These are phyloP conservation scores for Colletotrichum godetiae DNA, from an alignment of 2,329 filamentous ascomycete species.

Conservation along the genomic window DNA sequence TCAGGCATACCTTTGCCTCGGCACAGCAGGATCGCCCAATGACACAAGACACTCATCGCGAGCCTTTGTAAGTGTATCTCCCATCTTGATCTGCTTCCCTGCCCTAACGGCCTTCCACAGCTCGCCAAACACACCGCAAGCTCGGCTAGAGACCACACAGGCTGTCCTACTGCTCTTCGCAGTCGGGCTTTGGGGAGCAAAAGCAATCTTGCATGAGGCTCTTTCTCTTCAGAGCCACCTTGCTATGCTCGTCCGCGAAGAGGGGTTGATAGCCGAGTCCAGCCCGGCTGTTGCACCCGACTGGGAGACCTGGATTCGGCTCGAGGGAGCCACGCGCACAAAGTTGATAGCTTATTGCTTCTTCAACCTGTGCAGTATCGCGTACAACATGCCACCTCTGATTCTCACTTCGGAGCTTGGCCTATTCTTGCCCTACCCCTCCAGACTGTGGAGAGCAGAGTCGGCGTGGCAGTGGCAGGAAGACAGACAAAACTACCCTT, in stretches of 20 bases:
- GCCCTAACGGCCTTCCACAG: slow-evolving; percentile 45
- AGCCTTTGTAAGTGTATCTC: slow-evolving; percentile 63
- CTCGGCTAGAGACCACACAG: slow-evolving; percentile 73
- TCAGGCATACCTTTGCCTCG: slow-evolving; percentile 69
- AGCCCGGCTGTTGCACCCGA: slow-evolving; percentile 58
- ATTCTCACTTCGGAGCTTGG: slow-evolving; percentile 70
- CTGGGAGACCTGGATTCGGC: slow-evolving; percentile 70
- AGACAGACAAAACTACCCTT: slow-evolving; percentile 61
- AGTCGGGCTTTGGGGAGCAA: slow-evolving; percentile 70
- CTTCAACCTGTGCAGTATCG: slow-evolving; percentile 72
- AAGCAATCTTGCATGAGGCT: slow-evolving; percentile 69
- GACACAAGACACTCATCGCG: slow-evolving; percentile 68
- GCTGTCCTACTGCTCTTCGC: slow-evolving; percentile 71
- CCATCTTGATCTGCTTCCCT: not conserved
- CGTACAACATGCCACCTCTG: slow-evolving; percentile 69
- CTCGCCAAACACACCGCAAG: slow-evolving; percentile 68
- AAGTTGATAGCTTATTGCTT: slow-evolving; percentile 72
- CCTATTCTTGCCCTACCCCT: slow-evolving; percentile 64
- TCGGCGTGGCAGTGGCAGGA: slow-evolving; percentile 71
- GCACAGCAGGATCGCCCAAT: slow-evolving; percentile 67
- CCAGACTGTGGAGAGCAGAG: slow-evolving; percentile 68
- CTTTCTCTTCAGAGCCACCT: slow-evolving; percentile 69
- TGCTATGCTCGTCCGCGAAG: slow-evolving; percentile 68
- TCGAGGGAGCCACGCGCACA: slow-evolving; percentile 67
- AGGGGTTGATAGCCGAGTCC: slow-evolving; percentile 62